Conservation (phyloP, 441 rosid species). For the Melastoma candidum region DNA sequence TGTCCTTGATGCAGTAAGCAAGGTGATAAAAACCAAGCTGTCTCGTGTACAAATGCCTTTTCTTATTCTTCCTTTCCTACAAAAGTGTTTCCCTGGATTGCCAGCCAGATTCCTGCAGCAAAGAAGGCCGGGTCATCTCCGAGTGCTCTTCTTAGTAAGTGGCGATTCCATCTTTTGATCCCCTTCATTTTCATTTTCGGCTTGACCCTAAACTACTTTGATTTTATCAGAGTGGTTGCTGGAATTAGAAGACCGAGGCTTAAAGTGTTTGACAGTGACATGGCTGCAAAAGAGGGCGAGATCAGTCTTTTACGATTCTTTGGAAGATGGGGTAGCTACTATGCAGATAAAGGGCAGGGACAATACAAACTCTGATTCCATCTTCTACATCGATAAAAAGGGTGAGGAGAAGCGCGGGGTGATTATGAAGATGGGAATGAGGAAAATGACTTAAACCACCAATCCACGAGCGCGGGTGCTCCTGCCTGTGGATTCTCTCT, state of each 20-base stretch:
- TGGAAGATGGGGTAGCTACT: conserved; percentile 14
- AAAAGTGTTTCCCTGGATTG: conserved; percentile 27
- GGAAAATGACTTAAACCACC: conserved; percentile 15
- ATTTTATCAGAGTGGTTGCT: conserved; percentile 28
- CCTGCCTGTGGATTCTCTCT: conserved; percentile 35
- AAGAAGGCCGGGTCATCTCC: conserved; percentile 35
- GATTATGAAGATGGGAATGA: conserved; percentile 14
- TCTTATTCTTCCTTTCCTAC: conserved; percentile 28
- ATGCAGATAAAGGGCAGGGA: conserved; percentile 14
- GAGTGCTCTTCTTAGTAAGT: conserved; percentile 38
- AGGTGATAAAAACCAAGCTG: conserved; percentile 34
- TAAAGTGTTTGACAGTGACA: conserved; percentile 22
- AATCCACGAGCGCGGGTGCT: conserved; percentile 24
- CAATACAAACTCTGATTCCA: conserved; percentile 18
- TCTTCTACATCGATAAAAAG: conserved; percentile 29
- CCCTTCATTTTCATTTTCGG: too few relatives aligned
- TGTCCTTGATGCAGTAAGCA: conserved; percentile 23
- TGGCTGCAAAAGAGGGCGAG: conserved; percentile 28
- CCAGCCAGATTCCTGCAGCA: conserved; percentile 20
- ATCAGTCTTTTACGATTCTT: conserved; percentile 22
- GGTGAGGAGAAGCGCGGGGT: conserved; percentile 14
- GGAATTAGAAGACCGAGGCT: conserved; percentile 34
- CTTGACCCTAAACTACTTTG: too few relatives aligned
- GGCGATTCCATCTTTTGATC: neutral
- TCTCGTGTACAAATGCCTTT: conserved; percentile 31